Conservation (phyloP, 2,329 filamentous ascomycete genomes). For the Helotiales sp. region DNA sequence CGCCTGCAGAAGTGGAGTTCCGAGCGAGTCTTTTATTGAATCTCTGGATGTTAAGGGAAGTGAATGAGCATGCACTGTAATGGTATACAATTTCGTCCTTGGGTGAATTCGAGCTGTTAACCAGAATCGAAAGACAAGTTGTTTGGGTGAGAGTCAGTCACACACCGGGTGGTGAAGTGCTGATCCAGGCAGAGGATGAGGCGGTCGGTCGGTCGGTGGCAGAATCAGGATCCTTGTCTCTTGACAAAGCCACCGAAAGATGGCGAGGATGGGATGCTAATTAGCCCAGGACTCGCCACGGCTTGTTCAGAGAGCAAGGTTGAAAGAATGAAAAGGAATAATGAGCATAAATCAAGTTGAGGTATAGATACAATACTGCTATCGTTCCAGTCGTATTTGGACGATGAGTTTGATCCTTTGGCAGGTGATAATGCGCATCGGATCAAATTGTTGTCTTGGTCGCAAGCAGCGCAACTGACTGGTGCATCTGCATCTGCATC, state of each 20-base stretch:
- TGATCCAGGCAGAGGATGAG: slow-evolving; percentile 10
- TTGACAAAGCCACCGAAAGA: slow-evolving; percentile 18
- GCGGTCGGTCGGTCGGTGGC: slow-evolving; percentile 11
- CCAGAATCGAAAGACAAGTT: neutral
- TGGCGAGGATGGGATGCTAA: no score
- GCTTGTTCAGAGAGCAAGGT: neutral
- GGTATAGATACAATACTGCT: neutral
- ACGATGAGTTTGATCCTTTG: neutral
- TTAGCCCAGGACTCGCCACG: slow-evolving; percentile 1
- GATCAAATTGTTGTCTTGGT: neutral
- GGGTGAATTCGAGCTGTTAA: neutral
- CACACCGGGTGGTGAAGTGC: slow-evolving; percentile 2
- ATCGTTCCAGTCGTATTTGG: neutral
- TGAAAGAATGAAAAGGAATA: neutral
- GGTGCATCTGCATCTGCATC: neutral
- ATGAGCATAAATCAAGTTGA: neutral
- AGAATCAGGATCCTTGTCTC: slow-evolving; percentile 13
- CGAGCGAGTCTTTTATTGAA: slow-evolving; percentile 9
- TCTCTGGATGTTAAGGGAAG: neutral
- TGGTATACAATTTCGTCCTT: neutral
- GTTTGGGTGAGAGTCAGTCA: slow-evolving; percentile 6
- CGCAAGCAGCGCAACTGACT: neutral
- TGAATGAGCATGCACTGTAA: neutral
- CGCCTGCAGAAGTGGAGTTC: slow-evolving; percentile 7
- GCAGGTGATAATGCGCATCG: slow-evolving; percentile 11